Evolutionary conservation across 2,329 filamentous ascomycete species (phyloP).

Genomic region (Didymella exigua): DNA sequence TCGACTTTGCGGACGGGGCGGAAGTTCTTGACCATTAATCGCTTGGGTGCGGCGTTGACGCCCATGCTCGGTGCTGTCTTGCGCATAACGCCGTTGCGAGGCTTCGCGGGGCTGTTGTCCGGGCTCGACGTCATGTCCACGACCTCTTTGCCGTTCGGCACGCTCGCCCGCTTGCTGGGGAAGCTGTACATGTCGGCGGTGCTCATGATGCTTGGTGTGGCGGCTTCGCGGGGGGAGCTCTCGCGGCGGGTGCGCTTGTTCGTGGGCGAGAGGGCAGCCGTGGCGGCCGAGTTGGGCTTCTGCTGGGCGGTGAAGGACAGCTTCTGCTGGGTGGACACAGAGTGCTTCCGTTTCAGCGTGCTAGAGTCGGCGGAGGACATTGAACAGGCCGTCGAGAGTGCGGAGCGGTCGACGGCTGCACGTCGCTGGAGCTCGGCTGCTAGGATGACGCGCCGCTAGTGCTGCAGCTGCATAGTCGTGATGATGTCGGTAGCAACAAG

Average conservation of each 20-base stretch:
- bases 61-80: constrained; percentile 70
- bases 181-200: constrained; percentile 46
- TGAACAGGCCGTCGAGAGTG: constrained; percentile 26
- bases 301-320: constrained; percentile 46
- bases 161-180: constrained; percentile 35
- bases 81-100: constrained; percentile 45
- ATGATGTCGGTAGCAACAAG: constrained; percentile 11
- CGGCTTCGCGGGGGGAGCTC: constrained; percentile 26
- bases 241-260: constrained; percentile 41
- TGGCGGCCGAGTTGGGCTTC: constrained; percentile 36
- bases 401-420: constrained; percentile 25
- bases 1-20: constrained; percentile 68
- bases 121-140: constrained; percentile 43
- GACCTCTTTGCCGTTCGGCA: constrained; percentile 24
- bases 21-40: constrained; percentile 92
- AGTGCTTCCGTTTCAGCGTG: constrained; percentile 47
- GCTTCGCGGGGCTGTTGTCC: constrained; percentile 52
- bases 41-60: constrained; percentile 70
- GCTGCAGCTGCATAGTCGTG: constrained; percentile 10
- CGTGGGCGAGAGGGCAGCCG: constrained; percentile 36
- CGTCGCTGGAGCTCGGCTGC: constrained; percentile 24
- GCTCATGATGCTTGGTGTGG: constrained; percentile 32
- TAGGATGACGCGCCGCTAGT: constrained; percentile 36
- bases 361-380: constrained; percentile 41
- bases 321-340: constrained; percentile 44